Conservation (phyloP, 202 grass and related monocot species). For the Zoysia matrella region DNA sequence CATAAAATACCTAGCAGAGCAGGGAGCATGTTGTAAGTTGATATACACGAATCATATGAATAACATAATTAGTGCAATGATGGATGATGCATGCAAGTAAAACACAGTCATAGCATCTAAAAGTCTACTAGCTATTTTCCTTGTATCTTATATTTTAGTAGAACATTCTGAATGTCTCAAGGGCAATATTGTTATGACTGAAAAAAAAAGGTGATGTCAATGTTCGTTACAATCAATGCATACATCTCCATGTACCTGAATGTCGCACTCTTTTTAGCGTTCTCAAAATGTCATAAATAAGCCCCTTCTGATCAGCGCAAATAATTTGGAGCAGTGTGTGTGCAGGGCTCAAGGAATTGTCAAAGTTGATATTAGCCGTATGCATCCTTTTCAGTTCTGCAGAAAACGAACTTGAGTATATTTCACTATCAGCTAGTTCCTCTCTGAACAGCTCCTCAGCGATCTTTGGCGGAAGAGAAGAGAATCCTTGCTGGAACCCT, state of each 20-base stretch:
- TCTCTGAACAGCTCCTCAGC: conserved; percentile 70
- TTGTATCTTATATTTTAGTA: too few relatives aligned
- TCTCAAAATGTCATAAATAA: conserved; percentile 96
- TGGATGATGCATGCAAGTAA: background rate
- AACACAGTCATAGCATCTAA: background rate
- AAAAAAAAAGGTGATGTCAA: background rate
- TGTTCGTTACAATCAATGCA: background rate
- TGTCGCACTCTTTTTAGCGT: conserved; percentile 91
- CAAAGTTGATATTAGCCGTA: conserved; percentile 77
- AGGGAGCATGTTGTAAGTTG: background rate
- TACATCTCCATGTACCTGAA: conserved; percentile 66
- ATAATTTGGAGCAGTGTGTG: conserved; percentile 89
- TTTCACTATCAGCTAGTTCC: conserved; percentile 70
- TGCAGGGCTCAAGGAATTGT: conserved; percentile 76
- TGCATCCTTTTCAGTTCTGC: conserved; percentile 77
- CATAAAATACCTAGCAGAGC: conserved; percentile 69
- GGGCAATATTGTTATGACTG: too few relatives aligned
- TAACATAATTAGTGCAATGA: background rate
- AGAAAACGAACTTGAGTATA: conserved; percentile 37
- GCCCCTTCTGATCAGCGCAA: conserved; percentile 87
- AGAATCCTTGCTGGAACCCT: conserved; percentile 94
- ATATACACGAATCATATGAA: conserved; percentile 16
- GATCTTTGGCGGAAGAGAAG: conserved; percentile 71
- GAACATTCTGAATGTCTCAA: too few relatives aligned
- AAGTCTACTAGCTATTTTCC: background rate